Evolutionary conservation across 805 yeast species (phyloP).

Genomic region (Yarrowia sp.): DNA sequence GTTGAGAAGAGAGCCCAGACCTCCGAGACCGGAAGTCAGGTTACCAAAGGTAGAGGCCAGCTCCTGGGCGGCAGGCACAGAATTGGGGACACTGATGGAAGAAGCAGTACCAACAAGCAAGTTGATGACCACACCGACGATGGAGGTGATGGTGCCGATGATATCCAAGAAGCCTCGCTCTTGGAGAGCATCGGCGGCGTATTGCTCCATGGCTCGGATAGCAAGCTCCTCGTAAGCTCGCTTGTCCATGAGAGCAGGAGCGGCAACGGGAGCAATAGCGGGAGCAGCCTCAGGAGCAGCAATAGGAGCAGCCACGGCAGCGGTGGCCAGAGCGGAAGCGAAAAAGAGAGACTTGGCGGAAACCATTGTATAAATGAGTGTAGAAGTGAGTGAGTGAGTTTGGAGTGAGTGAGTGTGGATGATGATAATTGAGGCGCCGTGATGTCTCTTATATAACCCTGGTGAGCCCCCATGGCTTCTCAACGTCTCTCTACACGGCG

Average conservation of each 20-base stretch:
- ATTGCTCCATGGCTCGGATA: conserved; percentile 10
- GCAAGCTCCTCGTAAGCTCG: conserved; percentile 11
- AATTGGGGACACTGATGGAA: conserved; percentile 2
- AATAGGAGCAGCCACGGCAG: conserved; percentile 25
- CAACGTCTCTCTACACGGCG: too few species aligned
- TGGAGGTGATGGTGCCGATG: conserved; percentile 6
- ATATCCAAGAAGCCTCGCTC: conserved; percentile 7
- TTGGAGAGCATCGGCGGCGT: background rate
- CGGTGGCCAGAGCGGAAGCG: conserved; percentile 12
- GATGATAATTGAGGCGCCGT: background rate
- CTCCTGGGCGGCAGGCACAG: conserved; percentile 10
- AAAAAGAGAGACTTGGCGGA: conserved; percentile 23
- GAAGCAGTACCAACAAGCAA: background rate
- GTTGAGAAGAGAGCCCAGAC: background rate
- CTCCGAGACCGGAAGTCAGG: conserved; percentile 4
- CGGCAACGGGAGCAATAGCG: conserved; percentile 1
- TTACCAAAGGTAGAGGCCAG: conserved; percentile 20
- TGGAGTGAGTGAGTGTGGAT: background rate
- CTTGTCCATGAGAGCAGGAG: background rate
- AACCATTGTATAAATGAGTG: conserved; percentile 10
- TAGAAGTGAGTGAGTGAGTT: background rate
- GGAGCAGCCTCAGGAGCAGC: background rate
- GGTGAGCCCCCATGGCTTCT: background rate
- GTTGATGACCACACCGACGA: conserved; percentile 8
- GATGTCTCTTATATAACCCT: conserved; percentile 3